Conservation (phyloP, 1,284 basidiomycete genomes). For the Naganishia sp. region DNA sequence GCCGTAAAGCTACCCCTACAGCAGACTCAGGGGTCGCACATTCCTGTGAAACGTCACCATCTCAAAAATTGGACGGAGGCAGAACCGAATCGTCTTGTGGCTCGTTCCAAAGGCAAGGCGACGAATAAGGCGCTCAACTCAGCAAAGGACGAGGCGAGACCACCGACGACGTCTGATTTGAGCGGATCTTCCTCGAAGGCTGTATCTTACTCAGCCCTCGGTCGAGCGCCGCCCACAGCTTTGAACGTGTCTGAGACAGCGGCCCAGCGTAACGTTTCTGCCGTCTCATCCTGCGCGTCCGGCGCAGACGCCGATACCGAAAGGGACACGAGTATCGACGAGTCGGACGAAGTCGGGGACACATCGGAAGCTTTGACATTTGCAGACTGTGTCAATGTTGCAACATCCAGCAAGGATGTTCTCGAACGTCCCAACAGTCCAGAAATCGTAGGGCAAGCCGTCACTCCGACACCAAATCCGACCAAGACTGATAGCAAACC, state of each 20-base stretch:
- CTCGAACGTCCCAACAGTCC: background rate
- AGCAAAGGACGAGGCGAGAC: slow-evolving; percentile 8
- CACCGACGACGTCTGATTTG: background rate
- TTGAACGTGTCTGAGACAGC: background rate
- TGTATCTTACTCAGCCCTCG: slow-evolving; percentile 3
- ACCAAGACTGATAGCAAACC: background rate
- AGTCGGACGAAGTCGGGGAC: slow-evolving; percentile 7
- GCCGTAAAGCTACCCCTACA: background rate
- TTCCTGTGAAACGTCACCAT: slow-evolving; percentile 17
- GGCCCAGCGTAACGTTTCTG: background rate
- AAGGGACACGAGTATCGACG: slow-evolving; percentile 22
- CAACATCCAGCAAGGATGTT: background rate
- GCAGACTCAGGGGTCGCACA: background rate
- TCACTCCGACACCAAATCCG: background rate
- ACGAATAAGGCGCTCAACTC: background rate
- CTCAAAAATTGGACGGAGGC: slow-evolving; percentile 24
- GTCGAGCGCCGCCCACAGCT: background rate
- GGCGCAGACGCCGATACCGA: slow-evolving; percentile 26
- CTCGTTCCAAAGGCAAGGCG: slow-evolving; percentile 6
- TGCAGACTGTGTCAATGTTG: slow-evolving; percentile 8
- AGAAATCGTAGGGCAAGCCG: background rate
- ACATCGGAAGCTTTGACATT: slow-evolving; percentile 13
- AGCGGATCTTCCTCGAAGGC: slow-evolving; percentile 1
- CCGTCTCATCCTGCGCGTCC: slow-evolving; percentile 10
- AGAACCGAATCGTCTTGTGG: slow-evolving; percentile 24